Evolutionary conservation across 441 rosid species (phyloP).

Genomic region (Pelargonium citronellum): DNA sequence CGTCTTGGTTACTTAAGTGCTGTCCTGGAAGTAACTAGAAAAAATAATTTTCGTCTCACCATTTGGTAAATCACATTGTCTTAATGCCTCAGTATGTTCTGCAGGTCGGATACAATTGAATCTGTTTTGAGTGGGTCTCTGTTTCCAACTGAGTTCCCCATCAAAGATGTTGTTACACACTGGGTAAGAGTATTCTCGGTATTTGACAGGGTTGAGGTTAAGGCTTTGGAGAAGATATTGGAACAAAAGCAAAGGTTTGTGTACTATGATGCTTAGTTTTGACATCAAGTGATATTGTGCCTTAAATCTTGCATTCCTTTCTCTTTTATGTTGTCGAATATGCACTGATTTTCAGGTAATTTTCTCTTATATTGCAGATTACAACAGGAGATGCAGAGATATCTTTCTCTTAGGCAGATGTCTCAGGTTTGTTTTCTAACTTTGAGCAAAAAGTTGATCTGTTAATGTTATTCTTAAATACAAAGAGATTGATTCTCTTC

Average conservation of each 20-base stretch:
- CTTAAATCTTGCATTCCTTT: slow-evolving; percentile 16
- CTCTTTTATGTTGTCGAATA: slow-evolving; percentile 29
- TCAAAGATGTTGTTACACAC: slow-evolving; percentile 54
- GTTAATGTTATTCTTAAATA: slow-evolving; percentile 11
- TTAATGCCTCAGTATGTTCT: slow-evolving; percentile 29
- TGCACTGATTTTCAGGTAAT: slow-evolving; percentile 34
- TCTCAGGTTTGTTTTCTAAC: slow-evolving; percentile 53
- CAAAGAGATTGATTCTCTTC: slow-evolving; percentile 23
- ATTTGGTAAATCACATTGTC: slow-evolving; percentile 9
- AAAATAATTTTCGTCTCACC: background rate
- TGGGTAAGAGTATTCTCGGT: slow-evolving; percentile 81
- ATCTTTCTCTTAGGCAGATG: slow-evolving; percentile 71
- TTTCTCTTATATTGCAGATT: slow-evolving; percentile 68
- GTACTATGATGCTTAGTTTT: slow-evolving; percentile 24
- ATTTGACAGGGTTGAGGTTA: slow-evolving; percentile 82
- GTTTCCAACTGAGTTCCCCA: slow-evolving; percentile 62
- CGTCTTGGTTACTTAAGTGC: background rate
- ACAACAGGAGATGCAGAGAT: slow-evolving; percentile 97
- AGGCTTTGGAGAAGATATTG: slow-evolving; percentile 87
- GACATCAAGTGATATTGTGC: slow-evolving; percentile 21
- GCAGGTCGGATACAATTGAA: slow-evolving; percentile 96
- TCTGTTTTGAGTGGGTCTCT: slow-evolving; percentile 55
- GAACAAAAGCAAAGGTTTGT: slow-evolving; percentile 95
- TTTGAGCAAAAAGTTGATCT: slow-evolving; percentile 17
- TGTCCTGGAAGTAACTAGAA: background rate